Evolutionary conservation across 2,329 filamentous ascomycete species (phyloP).

Genomic region (Calonectria pseudoreteaudii): DNA sequence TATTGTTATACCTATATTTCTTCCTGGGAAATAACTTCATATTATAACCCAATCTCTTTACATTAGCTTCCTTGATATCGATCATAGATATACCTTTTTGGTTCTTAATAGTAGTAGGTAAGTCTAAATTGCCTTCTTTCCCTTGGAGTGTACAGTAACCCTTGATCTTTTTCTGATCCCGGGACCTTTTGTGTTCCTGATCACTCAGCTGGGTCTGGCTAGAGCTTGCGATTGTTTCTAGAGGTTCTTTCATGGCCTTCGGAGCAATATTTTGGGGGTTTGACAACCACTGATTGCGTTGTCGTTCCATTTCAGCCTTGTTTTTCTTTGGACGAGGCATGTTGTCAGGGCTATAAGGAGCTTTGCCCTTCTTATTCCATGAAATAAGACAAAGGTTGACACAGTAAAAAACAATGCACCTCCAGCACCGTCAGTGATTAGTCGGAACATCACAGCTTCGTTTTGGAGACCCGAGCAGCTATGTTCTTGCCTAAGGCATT

Average conservation of each 20-base stretch:
- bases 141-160: neutral
- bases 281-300: neutral
- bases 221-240: neutral
- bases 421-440: too few species aligned
- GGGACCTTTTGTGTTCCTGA: too few species aligned
- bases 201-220: neutral
- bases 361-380: too few species aligned
- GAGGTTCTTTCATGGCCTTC: neutral
- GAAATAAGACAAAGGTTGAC: too few species aligned
- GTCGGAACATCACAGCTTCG: too few species aligned
- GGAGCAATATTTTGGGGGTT: neutral
- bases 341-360: neutral
- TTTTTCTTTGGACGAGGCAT: neutral
- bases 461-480: too few species aligned
- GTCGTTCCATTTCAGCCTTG: neutral
- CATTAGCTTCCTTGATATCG: neutral
- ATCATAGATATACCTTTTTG: neutral
- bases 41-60: neutral
- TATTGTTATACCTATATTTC: neutral
- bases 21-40: neutral
- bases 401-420: too few species aligned
- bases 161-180: neutral
- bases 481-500: too few species aligned
- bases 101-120: neutral
- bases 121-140: too few species aligned